Evolutionary conservation across 2,329 filamentous ascomycete genomes (phyloP).

Genomic region (Drechmeria coniospora): DNA sequence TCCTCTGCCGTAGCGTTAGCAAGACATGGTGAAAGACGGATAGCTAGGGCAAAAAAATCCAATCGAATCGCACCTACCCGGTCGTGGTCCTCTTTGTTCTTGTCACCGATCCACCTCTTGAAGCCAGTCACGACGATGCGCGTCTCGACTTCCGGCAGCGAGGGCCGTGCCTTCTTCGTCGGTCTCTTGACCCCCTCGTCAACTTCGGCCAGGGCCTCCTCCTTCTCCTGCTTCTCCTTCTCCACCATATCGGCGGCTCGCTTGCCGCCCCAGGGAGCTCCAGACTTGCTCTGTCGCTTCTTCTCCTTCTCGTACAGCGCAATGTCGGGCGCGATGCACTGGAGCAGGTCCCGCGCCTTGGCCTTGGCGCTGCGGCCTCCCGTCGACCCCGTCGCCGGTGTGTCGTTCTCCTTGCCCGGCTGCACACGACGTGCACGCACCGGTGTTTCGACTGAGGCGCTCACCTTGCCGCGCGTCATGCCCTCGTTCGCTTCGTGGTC

Average conservation of each 20-base stretch:
- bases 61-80: constrained; percentile 42
- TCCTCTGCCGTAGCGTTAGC: constrained; percentile 37
- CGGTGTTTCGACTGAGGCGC: constrained; percentile 20
- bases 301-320: constrained; percentile 85
- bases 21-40: too few species aligned
- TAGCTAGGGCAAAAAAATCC: background rate
- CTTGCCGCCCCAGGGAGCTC: constrained; percentile 44
- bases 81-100: constrained; percentile 62
- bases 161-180: constrained; percentile 46
- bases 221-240: constrained; percentile 29
- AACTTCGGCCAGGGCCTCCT: constrained; percentile 22
- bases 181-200: constrained; percentile 35
- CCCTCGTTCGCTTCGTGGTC: constrained; percentile 23
- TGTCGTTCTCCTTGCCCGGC: constrained; percentile 70
- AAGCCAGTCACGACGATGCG: constrained; percentile 75
- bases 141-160: constrained; percentile 48
- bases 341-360: constrained; percentile 62
- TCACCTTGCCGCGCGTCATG: constrained; percentile 13
- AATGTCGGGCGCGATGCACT: constrained; percentile 69
- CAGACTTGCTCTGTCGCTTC: constrained; percentile 48
- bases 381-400: constrained; percentile 50
- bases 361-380: constrained; percentile 79
- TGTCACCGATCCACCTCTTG: constrained; percentile 61
- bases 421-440: constrained; percentile 27
- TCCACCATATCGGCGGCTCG: constrained; percentile 44